Percentiles rank a stretch among this genome's conserved stretches.
phyloP scores from a whole-genome alignment of 371 early-diverging fungal species.

The Nematocida ausubeli region DNA sequence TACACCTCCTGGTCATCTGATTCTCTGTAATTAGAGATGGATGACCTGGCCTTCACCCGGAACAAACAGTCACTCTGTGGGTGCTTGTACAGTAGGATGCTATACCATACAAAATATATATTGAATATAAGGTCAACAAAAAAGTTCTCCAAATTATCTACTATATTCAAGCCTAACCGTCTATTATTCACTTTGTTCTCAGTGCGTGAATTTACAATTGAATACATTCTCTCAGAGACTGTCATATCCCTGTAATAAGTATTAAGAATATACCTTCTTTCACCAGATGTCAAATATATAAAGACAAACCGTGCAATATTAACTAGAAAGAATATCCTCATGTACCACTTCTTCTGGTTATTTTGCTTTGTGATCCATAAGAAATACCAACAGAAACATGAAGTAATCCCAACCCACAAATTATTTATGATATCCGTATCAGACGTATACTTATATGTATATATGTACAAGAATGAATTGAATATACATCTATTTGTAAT shows the following conservation, averaged over 20 bases:
- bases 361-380: conserved; percentile 8
- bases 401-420: not conserved
- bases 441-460: not conserved
- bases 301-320: not conserved
- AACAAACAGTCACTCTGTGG: no score
- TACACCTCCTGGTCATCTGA: no score
- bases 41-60: no score
- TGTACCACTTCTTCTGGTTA: conserved; percentile 9
- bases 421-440: not conserved
- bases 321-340: not conserved
- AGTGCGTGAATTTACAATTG: not conserved
- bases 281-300: not conserved
- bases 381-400: not conserved
- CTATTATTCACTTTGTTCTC: not conserved
- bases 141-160: not conserved
- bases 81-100: not conserved
- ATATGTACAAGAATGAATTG: not conserved
- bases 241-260: not conserved
- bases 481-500: not conserved
- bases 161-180: not conserved
- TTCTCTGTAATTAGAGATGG: no score
- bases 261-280: not conserved
- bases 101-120: not conserved
- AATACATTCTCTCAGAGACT: not conserved
- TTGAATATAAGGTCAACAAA: not conserved